Conservation (phyloP, 306 rosid genomes). For the Vicia sativa region DNA sequence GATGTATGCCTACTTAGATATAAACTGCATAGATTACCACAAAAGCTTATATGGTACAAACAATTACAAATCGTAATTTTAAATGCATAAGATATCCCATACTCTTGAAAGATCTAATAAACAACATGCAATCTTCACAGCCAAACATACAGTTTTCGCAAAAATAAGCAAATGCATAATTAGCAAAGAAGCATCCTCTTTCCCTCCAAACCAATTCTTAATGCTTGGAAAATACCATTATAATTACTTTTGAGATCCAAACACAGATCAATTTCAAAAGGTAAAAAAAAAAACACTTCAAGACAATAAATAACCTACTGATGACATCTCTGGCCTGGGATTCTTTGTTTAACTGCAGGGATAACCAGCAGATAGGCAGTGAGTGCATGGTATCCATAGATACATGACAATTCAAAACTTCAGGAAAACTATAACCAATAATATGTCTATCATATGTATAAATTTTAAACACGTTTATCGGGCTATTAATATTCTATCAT, state of each 20-base stretch:
- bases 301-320: neutral
- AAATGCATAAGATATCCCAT: slow-evolving; percentile 11
- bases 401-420: slow-evolving; percentile 8
- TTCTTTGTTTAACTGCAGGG: slow-evolving; percentile 16
- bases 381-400: slow-evolving; percentile 10
- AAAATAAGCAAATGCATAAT: slow-evolving; percentile 6
- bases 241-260: slow-evolving; percentile 20
- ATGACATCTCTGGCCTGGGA: neutral
- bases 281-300: neutral
- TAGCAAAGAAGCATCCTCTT: neutral
- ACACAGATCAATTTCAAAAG: slow-evolving; percentile 9
- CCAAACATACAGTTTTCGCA: slow-evolving; percentile 14
- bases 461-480: slow-evolving; percentile 5
- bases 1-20: slow-evolving; percentile 7
- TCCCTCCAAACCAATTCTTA: slow-evolving; percentile 21
- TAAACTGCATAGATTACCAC: slow-evolving; percentile 6
- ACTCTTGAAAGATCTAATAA: slow-evolving; percentile 3
- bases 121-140: slow-evolving; percentile 16
- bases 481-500: slow-evolving; percentile 14
- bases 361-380: neutral
- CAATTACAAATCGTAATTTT: slow-evolving; percentile 7
- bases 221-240: neutral
- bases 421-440: slow-evolving; percentile 16
- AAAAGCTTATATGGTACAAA: slow-evolving; percentile 11
- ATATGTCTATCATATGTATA: neutral